Conservation (phyloP, 1,139 yeast genomes). For the Scheffersomyces illinoinensis region DNA sequence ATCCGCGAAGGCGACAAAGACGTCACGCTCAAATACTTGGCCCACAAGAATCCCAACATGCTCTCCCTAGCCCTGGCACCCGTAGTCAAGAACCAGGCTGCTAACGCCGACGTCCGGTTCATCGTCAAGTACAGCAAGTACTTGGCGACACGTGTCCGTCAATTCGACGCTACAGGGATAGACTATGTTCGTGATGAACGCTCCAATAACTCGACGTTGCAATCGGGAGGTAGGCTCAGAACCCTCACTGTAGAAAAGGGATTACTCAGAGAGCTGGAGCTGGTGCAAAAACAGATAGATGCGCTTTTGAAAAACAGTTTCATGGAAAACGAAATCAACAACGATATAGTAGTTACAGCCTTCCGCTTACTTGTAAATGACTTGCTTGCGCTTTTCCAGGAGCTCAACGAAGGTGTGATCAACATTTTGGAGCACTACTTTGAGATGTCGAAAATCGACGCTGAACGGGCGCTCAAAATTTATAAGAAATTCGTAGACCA, state of each 20-base stretch:
- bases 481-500: constrained; percentile 84
- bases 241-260: constrained; percentile 75
- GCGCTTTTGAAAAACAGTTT: constrained; percentile 74
- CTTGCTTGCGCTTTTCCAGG: constrained; percentile 79
- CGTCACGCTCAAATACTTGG: constrained; percentile 65
- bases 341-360: constrained; percentile 80
- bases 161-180: constrained; percentile 60
- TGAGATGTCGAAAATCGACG: constrained; percentile 85
- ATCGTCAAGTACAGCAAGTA: constrained; percentile 73
- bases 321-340: constrained; percentile 71
- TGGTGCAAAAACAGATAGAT: constrained; percentile 80
- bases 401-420: constrained; percentile 91
- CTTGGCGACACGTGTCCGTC: constrained; percentile 66
- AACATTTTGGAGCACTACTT: constrained; percentile 90
- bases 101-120: constrained; percentile 58
- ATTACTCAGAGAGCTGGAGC: constrained; percentile 76
- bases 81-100: constrained; percentile 31
- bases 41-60: constrained; percentile 54
- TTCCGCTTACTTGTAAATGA: constrained; percentile 88
- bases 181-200: constrained; percentile 81
- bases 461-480: constrained; percentile 79
- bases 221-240: constrained; percentile 67
- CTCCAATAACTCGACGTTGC: constrained; percentile 44
- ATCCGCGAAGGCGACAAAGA: constrained; percentile 85
- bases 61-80: constrained; percentile 47